These are phyloP conservation scores for Verticillium longisporum DNA, from an alignment of 2,329 filamentous ascomycete species.

Conservation along the genomic window DNA sequence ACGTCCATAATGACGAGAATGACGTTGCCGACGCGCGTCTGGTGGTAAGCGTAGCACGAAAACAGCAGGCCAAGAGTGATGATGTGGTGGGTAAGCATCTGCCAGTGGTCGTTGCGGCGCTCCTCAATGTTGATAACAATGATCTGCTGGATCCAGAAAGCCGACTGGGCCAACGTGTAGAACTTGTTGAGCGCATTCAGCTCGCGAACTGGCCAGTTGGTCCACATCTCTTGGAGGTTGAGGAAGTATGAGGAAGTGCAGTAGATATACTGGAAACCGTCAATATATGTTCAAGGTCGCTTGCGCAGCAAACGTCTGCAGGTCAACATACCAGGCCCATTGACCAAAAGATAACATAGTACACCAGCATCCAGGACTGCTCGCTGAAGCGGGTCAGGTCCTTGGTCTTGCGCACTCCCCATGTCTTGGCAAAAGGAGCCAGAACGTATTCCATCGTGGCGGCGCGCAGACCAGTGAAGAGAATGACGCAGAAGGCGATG, in stretches of 20 bases:
- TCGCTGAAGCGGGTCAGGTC: slow-evolving; percentile 80
- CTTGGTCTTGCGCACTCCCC: slow-evolving; percentile 72
- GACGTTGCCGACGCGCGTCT: slow-evolving; percentile 80
- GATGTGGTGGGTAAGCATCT: slow-evolving; percentile 94
- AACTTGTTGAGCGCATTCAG: slow-evolving; percentile 70
- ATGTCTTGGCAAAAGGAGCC: slow-evolving; percentile 64
- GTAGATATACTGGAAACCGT: slow-evolving; percentile 64
- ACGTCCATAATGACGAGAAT: slow-evolving; percentile 92
- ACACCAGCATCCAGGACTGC: slow-evolving; percentile 85
- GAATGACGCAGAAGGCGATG: slow-evolving; percentile 70
- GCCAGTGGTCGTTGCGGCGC: slow-evolving; percentile 86
- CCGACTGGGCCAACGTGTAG: slow-evolving; percentile 85
- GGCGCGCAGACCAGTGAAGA: slow-evolving; percentile 82
- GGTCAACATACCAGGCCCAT: slow-evolving; percentile 65
- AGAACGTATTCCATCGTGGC: slow-evolving; percentile 82
- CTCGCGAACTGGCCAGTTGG: slow-evolving; percentile 74
- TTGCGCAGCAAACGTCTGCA: not conserved
- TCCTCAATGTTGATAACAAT: slow-evolving; percentile 93
- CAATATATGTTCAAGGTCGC: not conserved
- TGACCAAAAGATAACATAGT: slow-evolving; percentile 76
- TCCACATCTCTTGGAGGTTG: slow-evolving; percentile 74
- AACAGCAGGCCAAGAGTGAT: slow-evolving; percentile 78
- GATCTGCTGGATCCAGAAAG: slow-evolving; percentile 92
- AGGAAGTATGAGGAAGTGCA: slow-evolving; percentile 71
- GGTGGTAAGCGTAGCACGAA: slow-evolving; percentile 78